Conservation (phyloP, 257 asterid species). For the Salvia splendens region DNA sequence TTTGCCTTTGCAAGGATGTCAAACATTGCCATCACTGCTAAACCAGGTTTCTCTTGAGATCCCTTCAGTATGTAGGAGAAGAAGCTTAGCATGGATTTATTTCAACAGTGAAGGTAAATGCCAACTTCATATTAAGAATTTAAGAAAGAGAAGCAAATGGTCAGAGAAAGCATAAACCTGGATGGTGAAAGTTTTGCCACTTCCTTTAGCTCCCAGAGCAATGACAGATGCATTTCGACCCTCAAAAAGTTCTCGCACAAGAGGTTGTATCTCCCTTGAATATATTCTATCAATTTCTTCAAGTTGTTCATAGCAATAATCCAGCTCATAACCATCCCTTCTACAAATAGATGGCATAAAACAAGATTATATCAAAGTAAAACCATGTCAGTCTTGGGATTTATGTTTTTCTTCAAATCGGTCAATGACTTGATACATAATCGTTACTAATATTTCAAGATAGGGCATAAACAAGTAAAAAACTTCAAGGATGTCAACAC, state of each 20-base stretch:
- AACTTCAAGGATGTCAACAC: not conserved
- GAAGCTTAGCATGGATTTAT: not conserved
- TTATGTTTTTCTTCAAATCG: not conserved
- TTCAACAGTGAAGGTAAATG: constrained; percentile 1
- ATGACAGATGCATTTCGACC: constrained; percentile 66
- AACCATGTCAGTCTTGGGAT: not conserved
- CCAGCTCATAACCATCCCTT: constrained; percentile 59
- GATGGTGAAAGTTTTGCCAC: constrained; percentile 73
- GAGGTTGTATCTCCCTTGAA: constrained; percentile 65
- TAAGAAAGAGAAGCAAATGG: not conserved
- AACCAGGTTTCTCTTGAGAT: constrained; percentile 61
- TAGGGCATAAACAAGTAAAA: not conserved
- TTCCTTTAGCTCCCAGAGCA: constrained; percentile 86
- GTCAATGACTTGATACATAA: not conserved
- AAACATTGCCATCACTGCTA: constrained; percentile 62
- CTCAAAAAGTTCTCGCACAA: constrained; percentile 48
- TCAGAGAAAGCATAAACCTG: constrained; percentile 46
- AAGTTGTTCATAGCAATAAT: constrained; percentile 56
- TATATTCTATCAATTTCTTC: constrained; percentile 50
- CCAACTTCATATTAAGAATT: not conserved
- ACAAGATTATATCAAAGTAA: not conserved
- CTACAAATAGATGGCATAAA: constrained; percentile 38
- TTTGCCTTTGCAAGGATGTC: constrained; percentile 62
- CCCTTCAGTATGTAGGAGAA: constrained; percentile 48
- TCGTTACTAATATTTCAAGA: not conserved